A percentile compares a stretch with the other conserved stretches of the same genome.
phyloP scores from a whole-genome alignment of 805 yeast genomes.

The Ogataea minuta region DNA sequence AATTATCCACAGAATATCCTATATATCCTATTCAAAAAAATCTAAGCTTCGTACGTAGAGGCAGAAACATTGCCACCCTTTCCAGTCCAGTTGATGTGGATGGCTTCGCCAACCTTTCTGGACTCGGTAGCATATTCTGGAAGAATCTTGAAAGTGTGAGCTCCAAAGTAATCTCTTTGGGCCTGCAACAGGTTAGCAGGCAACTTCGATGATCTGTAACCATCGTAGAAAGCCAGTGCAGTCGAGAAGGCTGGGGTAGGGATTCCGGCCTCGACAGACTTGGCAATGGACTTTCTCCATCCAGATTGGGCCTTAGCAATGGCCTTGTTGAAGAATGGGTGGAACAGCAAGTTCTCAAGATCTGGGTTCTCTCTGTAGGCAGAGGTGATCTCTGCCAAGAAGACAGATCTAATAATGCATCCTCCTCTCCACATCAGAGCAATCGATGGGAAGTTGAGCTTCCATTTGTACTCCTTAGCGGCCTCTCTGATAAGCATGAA shows the following conservation, averaged over 20 bases:
- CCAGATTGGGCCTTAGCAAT: slow-evolving; percentile 90
- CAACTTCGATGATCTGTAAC: slow-evolving; percentile 91
- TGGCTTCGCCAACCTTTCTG: slow-evolving; percentile 76
- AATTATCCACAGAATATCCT: slow-evolving; percentile 2
- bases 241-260: slow-evolving; percentile 98
- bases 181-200: slow-evolving; percentile 99
- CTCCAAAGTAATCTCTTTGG: slow-evolving; percentile 99
- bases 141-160: slow-evolving; percentile 95
- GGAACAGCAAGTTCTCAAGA: slow-evolving; percentile 91
- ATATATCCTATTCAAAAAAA: slow-evolving; percentile 1
- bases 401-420: slow-evolving; percentile 98
- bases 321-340: slow-evolving; percentile 91
- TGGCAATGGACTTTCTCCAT: slow-evolving; percentile 87
- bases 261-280: slow-evolving; percentile 81
- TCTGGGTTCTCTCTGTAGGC: slow-evolving; percentile 94
- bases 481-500: slow-evolving; percentile 99
- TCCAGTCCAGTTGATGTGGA: slow-evolving; percentile 99
- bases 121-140: slow-evolving; percentile 77
- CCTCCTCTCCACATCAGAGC: slow-evolving; percentile 99
- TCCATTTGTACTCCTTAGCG: slow-evolving; percentile 95
- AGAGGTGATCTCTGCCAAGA: slow-evolving; percentile 93
- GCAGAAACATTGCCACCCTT: slow-evolving; percentile 98
- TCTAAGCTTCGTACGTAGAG: slow-evolving; percentile 85
- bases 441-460: slow-evolving; percentile 95
- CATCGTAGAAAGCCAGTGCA: slow-evolving; percentile 97